Evolutionary conservation across 1,139 yeast genomes (phyloP).

Genomic region (Hemisphaericaspora xylofermentans): DNA sequence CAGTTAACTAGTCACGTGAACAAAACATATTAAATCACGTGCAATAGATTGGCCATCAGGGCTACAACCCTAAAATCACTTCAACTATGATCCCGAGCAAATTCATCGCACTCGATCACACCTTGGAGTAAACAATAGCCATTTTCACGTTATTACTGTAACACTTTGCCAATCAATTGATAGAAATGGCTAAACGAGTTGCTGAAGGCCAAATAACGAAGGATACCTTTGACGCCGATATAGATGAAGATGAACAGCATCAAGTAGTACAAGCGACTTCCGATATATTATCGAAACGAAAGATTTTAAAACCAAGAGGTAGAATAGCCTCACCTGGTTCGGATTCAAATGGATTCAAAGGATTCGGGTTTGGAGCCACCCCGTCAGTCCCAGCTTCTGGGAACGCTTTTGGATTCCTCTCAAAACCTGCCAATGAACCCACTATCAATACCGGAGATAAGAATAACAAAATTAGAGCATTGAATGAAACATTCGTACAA

Average conservation of each 20-base stretch:
- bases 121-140: too few species aligned
- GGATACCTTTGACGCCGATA: constrained; percentile 32
- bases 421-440: background rate
- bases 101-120: too few species aligned
- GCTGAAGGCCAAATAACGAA: constrained; percentile 61
- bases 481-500: constrained; percentile 63
- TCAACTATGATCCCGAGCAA: constrained; percentile 1
- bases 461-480: constrained; percentile 55
- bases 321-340: constrained; percentile 12
- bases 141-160: background rate
- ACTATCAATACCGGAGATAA: constrained; percentile 22
- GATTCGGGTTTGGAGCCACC: constrained; percentile 3
- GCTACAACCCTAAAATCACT: constrained; percentile 4
- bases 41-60: background rate
- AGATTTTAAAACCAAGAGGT: constrained; percentile 59
- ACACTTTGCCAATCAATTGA: background rate
- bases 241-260: constrained; percentile 33
- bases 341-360: constrained; percentile 11
- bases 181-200: constrained; percentile 60
- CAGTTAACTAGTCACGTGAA: background rate
- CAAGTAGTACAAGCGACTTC: constrained; percentile 49
- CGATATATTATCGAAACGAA: constrained; percentile 65
- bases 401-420: constrained; percentile 3
- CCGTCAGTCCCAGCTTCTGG: constrained; percentile 1
- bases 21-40: constrained; percentile 3